These are phyloP conservation scores for Rosa multiflora DNA, from an alignment of 306 rosid species.

Conservation along the genomic window DNA sequence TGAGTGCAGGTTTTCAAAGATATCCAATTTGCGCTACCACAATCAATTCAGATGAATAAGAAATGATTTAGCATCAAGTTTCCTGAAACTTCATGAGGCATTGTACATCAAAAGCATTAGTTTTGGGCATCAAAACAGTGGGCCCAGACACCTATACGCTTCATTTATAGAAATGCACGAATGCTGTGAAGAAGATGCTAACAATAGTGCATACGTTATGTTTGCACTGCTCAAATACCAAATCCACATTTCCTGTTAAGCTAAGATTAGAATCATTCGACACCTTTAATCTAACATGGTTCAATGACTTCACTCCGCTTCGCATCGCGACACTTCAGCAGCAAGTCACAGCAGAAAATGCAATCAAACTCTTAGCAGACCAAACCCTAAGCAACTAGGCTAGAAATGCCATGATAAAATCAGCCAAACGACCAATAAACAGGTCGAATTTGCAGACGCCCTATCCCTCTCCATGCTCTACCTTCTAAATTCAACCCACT, in stretches of 20 bases:
- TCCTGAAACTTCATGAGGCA: background rate
- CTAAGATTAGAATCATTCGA: background rate
- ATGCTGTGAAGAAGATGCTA: background rate
- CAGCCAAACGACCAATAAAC: background rate
- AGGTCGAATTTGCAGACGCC: background rate
- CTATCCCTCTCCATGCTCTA: background rate
- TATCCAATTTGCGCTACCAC: background rate
- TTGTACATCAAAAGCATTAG: background rate
- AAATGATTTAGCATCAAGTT: background rate
- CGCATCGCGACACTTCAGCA: background rate
- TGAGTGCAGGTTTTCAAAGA: background rate
- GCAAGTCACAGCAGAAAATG: background rate
- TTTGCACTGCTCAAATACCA: background rate
- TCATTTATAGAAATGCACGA: background rate
- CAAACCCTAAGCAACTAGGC: background rate
- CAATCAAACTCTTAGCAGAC: conserved; percentile 1
- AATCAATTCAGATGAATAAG: background rate
- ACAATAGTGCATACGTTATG: background rate
- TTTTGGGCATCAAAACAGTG: background rate
- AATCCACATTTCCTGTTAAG: conserved; percentile 1
- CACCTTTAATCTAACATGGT: conserved; percentile 4
- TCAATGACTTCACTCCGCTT: background rate
- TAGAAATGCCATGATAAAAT: too few species aligned
- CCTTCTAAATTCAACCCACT: background rate
- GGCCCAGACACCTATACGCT: background rate